Conservation (phyloP, 2,329 filamentous ascomycete genomes). For the Penicillium brevicompactum region DNA sequence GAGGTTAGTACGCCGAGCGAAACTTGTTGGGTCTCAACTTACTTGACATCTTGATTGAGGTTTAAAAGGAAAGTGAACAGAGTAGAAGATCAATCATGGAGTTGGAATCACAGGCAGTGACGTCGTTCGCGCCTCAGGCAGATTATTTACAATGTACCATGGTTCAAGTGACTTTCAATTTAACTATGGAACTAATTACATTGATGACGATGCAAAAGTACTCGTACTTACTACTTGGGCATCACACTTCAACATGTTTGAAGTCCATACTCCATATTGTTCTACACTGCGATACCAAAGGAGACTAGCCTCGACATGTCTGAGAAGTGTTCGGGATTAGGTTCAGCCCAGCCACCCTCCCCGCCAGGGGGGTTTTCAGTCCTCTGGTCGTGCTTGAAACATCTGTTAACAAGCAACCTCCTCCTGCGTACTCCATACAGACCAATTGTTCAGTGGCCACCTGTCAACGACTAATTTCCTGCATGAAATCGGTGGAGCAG, state of each 20-base stretch:
- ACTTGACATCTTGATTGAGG: conserved; percentile 25
- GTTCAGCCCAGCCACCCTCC: background rate
- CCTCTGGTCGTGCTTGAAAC: background rate
- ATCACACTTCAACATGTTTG: too few species aligned
- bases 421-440: too few species aligned
- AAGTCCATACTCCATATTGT: background rate
- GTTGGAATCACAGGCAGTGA: conserved; percentile 16
- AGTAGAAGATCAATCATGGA: background rate
- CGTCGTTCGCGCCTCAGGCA: conserved; percentile 21
- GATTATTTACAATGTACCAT: background rate
- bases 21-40: conserved; percentile 8
- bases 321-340: background rate
- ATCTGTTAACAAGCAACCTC: background rate
- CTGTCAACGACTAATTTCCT: conserved; percentile 7
- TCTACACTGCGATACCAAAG: background rate
- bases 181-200: too few species aligned
- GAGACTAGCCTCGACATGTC: background rate
- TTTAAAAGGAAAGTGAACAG: background rate
- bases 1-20: background rate
- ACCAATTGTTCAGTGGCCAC: background rate
- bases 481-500: conserved; percentile 15
- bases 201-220: background rate
- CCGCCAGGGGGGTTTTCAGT: background rate
- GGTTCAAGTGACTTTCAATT: conserved; percentile 1
- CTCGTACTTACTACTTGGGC: background rate